Evolutionary conservation across 495 filamentous ascomycete genomes (phyloP), one percentile per base, ranked within the genome.

Genomic region (Parmelia sp.): DNA sequence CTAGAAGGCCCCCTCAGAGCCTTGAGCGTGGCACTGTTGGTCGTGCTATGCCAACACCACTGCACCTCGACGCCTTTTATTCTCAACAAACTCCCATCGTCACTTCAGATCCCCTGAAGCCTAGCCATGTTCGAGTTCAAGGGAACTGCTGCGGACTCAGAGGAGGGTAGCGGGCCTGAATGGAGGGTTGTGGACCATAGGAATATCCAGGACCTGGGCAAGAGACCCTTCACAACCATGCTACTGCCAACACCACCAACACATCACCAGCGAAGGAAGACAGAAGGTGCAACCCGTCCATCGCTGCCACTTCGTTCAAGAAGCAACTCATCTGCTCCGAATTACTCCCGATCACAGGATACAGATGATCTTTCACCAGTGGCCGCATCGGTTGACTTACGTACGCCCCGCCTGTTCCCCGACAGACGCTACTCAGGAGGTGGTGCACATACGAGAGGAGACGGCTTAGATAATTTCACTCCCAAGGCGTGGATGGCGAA

Each of bases 401-500:
- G 37, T 4, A 40, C 36, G 19, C 56, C 31, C 19, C 45, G 58
- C 23, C 59, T 29, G 27, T 51, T 40, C 15, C 21, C 5, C 47
- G 67, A 68, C 33, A 57, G 61, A 23, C 58, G 60, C 37, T 69
- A 56, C 40, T 51, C 65, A 42, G 44, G 36, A 31, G 49, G 60
- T 17, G 66, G 61, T 36, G 39, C 58, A 23, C 61, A 66, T 44
- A 31, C 56, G 47, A 59, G 64, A 33, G 57, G 36, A 19, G 65
- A 63, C 10, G 60, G 63, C n/a, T 60, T 65, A 14, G 80, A 78
- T 5, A 76, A 75, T 61, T 70, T 76, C 42, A 74, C 29, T 0
- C 51, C 77, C 14, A 76, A 77, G 51, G 78, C 77, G 12, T 71
- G 82, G 51, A 68, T 82, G 40, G 70, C 75, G 49, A 79, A 80